Conservation (phyloP, 768 basidiomycete genomes). For the Lactarius indigo region DNA sequence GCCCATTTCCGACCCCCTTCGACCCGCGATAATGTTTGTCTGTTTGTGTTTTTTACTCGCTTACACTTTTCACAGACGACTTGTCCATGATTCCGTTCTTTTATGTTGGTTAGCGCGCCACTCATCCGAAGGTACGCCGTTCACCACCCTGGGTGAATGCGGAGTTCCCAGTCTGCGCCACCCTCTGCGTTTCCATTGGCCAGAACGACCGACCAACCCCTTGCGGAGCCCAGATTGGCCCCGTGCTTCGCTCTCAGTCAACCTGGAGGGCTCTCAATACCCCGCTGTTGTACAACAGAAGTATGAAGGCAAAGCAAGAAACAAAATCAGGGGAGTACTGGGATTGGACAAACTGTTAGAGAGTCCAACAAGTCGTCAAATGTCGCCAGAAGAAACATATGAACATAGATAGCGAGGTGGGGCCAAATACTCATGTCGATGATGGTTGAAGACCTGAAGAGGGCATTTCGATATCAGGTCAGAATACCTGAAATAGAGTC, state of each 20-base stretch:
- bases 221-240: background rate
- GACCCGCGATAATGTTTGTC: background rate
- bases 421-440: background rate
- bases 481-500: too few species aligned
- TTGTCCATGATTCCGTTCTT: constrained; percentile 49
- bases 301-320: too few species aligned
- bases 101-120: constrained; percentile 31
- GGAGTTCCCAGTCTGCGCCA: too few species aligned
- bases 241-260: background rate
- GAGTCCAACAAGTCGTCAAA: background rate
- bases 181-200: background rate
- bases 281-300: too few species aligned
- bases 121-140: constrained; percentile 20
- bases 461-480: background rate
- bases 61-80: constrained; percentile 34
- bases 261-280: too few species aligned
- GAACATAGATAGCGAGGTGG: background rate
- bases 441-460: background rate
- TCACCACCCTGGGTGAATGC: background rate
- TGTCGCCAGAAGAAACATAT: background rate
- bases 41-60: background rate
- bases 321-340: too few species aligned
- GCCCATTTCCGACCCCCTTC: background rate
- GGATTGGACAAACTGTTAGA: too few species aligned
- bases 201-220: background rate